Conservation (phyloP, 352 stramenopile species). For the Globisporangium irregulare region DNA sequence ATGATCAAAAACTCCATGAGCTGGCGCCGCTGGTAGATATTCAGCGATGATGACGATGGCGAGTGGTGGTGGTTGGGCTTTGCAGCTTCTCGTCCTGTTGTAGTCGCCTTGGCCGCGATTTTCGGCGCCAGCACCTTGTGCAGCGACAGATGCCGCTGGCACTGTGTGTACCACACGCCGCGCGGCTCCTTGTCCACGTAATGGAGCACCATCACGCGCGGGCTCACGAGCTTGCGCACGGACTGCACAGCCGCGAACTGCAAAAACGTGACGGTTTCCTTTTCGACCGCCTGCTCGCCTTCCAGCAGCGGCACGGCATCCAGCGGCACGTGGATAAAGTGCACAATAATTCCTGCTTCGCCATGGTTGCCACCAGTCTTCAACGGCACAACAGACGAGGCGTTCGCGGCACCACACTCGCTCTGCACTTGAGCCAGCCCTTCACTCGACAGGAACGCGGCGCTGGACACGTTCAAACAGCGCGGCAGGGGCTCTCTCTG, state of each 20-base stretch:
- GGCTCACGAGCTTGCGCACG: constrained; percentile 18
- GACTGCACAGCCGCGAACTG: constrained; percentile 40
- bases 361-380: neutral
- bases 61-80: neutral
- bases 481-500: constrained; percentile 1
- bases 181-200: constrained; percentile 31
- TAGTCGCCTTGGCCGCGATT: constrained; percentile 7
- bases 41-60: neutral
- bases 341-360: constrained; percentile 17
- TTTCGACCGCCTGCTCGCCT: constrained; percentile 3
- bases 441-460: constrained; percentile 16
- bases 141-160: constrained; percentile 38
- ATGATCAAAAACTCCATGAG: constrained; percentile 36
- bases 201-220: constrained; percentile 37
- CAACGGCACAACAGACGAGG: neutral
- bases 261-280: constrained; percentile 35
- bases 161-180: constrained; percentile 46
- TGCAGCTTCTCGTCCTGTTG: neutral
- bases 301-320: constrained; percentile 19
- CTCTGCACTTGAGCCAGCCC: neutral
- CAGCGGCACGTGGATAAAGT: constrained; percentile 35
- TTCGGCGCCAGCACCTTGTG: constrained; percentile 35
- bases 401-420: constrained; percentile 3
- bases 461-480: constrained; percentile 27
- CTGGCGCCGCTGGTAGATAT: constrained; percentile 23